A percentile compares a stretch with the other conserved stretches of the same genome.
Evolutionary conservation across 208 protist species (phyloP).

Genomic region (Acanthamoeba rhysodes): DNA sequence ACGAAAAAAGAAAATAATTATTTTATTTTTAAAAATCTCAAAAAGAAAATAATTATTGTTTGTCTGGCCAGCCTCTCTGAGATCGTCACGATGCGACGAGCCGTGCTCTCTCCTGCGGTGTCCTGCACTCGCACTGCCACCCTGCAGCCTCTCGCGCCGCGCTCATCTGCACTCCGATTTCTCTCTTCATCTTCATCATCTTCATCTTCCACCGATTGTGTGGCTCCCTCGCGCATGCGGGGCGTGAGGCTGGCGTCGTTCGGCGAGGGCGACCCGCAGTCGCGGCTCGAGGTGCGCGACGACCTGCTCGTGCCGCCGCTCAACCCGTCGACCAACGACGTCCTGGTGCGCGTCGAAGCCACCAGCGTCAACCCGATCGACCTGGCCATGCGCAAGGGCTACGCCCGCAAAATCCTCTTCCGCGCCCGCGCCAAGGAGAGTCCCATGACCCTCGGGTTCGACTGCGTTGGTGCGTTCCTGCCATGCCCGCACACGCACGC

Average conservation of each 20-base stretch:
- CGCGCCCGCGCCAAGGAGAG: conserved; percentile 29
- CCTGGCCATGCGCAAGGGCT: conserved; percentile 17
- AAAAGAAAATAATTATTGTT: not conserved
- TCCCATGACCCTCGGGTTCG: conserved; percentile 6
- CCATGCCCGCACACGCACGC: too few species aligned
- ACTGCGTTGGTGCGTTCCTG: conserved; percentile 29
- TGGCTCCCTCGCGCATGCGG: not conserved
- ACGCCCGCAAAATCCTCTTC: not conserved
- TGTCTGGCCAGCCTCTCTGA: not conserved
- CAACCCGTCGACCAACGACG: conserved; percentile 35
- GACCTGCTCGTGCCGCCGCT: conserved; percentile 15
- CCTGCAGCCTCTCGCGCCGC: not conserved
- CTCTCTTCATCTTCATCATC: not conserved
- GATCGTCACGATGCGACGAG: not conserved
- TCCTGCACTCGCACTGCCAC: not conserved
- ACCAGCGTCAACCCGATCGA: conserved; percentile 58
- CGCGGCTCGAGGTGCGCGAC: not conserved
- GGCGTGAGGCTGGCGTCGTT: conserved; percentile 25
- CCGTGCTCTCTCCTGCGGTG: not conserved
- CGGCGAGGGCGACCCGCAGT: not conserved
- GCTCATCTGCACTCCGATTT: too few species aligned
- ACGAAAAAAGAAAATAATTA: too few species aligned
- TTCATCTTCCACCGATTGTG: not conserved
- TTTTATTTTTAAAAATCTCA: not conserved
- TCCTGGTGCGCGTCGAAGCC: conserved; percentile 7